Base-by-base conservation (phyloP, 495 filamentous ascomycete genomes). In the Astrocystis sublimbata region DNA sequence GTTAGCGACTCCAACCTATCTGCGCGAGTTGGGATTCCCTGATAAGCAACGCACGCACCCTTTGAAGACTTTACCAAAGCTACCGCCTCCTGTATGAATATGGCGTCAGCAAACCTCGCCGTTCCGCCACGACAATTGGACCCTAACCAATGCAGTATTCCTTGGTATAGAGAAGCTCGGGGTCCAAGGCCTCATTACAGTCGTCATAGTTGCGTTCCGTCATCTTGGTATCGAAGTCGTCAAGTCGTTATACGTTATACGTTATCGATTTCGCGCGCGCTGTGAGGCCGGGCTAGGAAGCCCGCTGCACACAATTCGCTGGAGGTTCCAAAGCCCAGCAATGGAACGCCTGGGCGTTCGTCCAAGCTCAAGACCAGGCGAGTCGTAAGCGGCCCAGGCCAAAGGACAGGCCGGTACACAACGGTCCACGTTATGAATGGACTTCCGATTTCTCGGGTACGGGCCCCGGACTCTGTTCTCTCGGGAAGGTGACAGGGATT, bases 61-160 rank as follows among this genome's bases (percentile, higher is more conserved):
- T 85, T 96, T 97, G 81, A 91, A 97, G 46, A 97, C 93, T 74
- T 91, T 91, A 59, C 93, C 93, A 76, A 97, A 97, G 72, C 93
- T 97, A 19, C 93, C 93, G 67, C 93, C 93, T 38, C 83, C 82
- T 85, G 65, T 47, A 55, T 51, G 49, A 46, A 59, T 60, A 41
- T n/a, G n/a, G 51, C 36, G 56, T 65, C 46, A 69, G 66, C 42
- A 26, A 64, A 28, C 17, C 33, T 50, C 53, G 51, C 41, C 46
- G 47, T 17, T 40, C 54, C 23, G 28, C 45, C 58, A 46, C 47
- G 33, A 40, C 50, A 28, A 52, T 56, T 58, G 62, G 62, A 55
- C 43, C 74, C 86, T 58, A 79, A 96, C 92, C 92, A 76, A 97
- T 96, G 80, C 90, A 93, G 67, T 89, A 89, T 76, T 97, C 92